Evolutionary conservation across 164 flowering plant species (phyloP).

Genomic region (Litsea cubeba): DNA sequence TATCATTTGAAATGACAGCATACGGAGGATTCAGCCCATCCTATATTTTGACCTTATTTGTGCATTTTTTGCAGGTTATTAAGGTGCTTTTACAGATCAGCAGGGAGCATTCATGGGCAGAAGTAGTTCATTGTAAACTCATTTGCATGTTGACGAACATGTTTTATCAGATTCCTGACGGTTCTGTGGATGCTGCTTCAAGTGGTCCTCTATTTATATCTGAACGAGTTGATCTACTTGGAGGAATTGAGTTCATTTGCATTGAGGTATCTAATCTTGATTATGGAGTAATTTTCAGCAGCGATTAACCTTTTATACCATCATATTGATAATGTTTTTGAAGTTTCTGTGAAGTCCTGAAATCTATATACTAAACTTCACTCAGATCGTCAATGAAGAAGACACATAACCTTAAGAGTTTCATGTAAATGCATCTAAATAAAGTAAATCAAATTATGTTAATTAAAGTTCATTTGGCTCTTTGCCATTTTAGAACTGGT

Average conservation of each 20-base stretch:
- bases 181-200: conserved; percentile 25
- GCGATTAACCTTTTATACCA: background rate
- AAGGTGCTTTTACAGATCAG: conserved; percentile 68
- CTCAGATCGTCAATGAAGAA: no score
- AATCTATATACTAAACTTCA: no score
- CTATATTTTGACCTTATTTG: background rate
- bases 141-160: conserved; percentile 84
- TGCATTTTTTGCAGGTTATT: conserved; percentile 53
- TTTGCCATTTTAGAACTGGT: no score
- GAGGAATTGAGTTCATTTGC: conserved; percentile 87
- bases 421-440: no score
- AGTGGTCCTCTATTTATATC: conserved; percentile 45
- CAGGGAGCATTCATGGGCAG: conserved; percentile 88
- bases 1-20: background rate
- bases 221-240: conserved; percentile 79
- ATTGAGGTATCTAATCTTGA: conserved; percentile 53
- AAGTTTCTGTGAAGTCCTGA: background rate
- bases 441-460: no score
- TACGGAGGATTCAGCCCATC: no score
- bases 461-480: no score
- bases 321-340: background rate
- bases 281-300: background rate
- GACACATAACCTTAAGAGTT: no score
- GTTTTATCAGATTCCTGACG: conserved; percentile 71
- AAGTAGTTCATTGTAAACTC: conserved; percentile 81